Conservation (phyloP, 768 basidiomycete species). For the Leccinum imitatum region DNA sequence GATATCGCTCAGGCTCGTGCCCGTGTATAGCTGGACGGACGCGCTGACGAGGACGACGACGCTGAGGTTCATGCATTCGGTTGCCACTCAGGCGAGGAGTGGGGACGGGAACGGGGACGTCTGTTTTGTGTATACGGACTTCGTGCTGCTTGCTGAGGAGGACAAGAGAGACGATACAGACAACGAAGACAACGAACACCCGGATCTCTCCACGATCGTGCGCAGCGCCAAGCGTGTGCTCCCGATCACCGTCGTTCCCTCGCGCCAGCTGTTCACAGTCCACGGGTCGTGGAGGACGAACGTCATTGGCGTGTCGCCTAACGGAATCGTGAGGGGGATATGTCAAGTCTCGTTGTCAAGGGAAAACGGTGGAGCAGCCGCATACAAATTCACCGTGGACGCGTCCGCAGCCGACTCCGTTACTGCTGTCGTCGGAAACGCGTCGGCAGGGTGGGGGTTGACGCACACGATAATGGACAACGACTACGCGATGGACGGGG, state of each 20-base stretch:
- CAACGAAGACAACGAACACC: neutral
- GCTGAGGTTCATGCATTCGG: constrained; percentile 22
- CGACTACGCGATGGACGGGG: constrained; percentile 7
- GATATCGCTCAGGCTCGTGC: constrained; percentile 5
- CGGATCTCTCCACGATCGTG: constrained; percentile 1
- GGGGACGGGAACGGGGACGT: too few species aligned
- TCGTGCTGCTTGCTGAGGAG: constrained; percentile 1
- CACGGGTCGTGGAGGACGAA: constrained; percentile 11
- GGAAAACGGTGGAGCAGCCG: neutral
- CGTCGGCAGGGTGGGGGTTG: constrained; percentile 5
- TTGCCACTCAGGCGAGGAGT: too few species aligned
- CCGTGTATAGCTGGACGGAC: constrained; percentile 14
- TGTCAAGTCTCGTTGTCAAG: neutral
- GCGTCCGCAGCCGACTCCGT: constrained; percentile 8
- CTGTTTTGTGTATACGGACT: constrained; percentile 16
- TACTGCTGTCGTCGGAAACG: constrained; percentile 11
- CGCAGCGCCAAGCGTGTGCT: constrained; percentile 4
- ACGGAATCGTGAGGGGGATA: constrained; percentile 16
- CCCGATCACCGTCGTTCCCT: constrained; percentile 3
- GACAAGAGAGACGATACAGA: neutral
- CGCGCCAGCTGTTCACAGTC: constrained; percentile 13
- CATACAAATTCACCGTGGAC: constrained; percentile 18
- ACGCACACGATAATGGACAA: neutral
- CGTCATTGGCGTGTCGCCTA: constrained; percentile 12
- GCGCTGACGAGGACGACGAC: constrained; percentile 3